Percentiles rank a stretch among this genome's conserved stretches.
Conservation (phyloP, 2,329 filamentous ascomycete species). For the Xylaria sp. region DNA sequence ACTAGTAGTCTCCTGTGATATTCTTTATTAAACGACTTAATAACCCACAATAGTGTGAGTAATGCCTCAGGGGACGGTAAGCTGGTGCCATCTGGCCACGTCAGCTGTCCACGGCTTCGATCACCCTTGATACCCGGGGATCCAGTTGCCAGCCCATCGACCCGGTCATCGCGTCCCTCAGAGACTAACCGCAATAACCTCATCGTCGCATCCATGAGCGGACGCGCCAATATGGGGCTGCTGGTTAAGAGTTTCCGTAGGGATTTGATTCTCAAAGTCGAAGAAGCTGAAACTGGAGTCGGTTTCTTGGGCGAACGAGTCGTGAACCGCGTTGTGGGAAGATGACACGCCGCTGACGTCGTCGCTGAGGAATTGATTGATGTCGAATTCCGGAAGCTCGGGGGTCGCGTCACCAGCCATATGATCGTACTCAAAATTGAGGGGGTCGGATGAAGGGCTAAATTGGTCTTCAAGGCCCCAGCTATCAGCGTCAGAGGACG, state of each 20-base stretch:
- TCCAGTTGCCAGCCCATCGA: conserved; percentile 35
- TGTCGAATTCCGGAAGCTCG: conserved; percentile 39
- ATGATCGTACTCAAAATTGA: conserved; percentile 63
- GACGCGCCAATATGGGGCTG: conserved; percentile 71
- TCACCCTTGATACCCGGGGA: conserved; percentile 36
- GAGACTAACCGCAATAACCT: conserved; percentile 66
- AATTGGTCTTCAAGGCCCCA: conserved; percentile 71
- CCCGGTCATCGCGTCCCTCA: conserved; percentile 48
- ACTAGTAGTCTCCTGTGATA: conserved; percentile 20
- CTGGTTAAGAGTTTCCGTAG: conserved; percentile 64
- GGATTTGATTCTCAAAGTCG: conserved; percentile 56
- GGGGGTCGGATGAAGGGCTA: conserved; percentile 65
- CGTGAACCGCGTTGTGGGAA: conserved; percentile 45
- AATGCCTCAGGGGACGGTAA: conserved; percentile 35
- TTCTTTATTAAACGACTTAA: conserved; percentile 34
- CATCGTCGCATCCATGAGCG: conserved; percentile 68
- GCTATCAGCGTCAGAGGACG: conserved; percentile 66
- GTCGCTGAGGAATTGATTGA: conserved; percentile 51
- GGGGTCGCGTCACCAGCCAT: conserved; percentile 55
- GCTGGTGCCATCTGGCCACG: conserved; percentile 35
- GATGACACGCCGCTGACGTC: conserved; percentile 42
- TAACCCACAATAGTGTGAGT: conserved; percentile 35
- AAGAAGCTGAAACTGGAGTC: conserved; percentile 48
- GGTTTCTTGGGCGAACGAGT: conserved; percentile 47
- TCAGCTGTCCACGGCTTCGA: conserved; percentile 31